A percentile compares a stretch with the other conserved stretches of the same genome.
Evolutionary conservation across 495 filamentous ascomycete species (phyloP).

Genomic region (Penicillium canescens): DNA sequence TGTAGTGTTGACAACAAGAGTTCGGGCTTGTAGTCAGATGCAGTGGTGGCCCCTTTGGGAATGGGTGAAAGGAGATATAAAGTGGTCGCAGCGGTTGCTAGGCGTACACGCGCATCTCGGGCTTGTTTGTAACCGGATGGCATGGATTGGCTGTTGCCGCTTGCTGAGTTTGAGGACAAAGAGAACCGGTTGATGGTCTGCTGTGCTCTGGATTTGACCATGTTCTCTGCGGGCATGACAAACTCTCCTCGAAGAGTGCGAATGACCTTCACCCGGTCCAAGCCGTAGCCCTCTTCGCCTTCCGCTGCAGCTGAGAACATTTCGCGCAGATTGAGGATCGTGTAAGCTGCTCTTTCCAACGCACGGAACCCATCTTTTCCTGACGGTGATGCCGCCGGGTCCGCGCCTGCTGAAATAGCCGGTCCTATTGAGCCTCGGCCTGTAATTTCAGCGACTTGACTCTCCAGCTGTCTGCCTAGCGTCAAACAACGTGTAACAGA

Average conservation of each 20-base stretch:
- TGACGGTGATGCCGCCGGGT: constrained; percentile 21
- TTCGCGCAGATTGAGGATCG: constrained; percentile 68
- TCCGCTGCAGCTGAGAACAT: constrained; percentile 62
- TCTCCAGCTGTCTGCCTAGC: constrained; percentile 83
- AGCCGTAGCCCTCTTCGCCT: constrained; percentile 73
- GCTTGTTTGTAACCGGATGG: constrained; percentile 72
- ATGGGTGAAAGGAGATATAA: constrained; percentile 80
- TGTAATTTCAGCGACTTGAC: constrained; percentile 67
- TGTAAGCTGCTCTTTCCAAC: constrained; percentile 76
- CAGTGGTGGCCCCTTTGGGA: constrained; percentile 21
- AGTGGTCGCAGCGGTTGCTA: constrained; percentile 72
- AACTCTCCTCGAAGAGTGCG: constrained; percentile 66
- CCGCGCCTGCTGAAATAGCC: constrained; percentile 11
- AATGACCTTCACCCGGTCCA: constrained; percentile 70
- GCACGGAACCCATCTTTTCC: constrained; percentile 73
- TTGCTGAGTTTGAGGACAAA: constrained; percentile 58
- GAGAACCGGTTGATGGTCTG: constrained; percentile 84
- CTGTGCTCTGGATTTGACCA: constrained; percentile 67
- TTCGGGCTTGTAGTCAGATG: constrained; percentile 53
- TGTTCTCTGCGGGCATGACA: constrained; percentile 67
- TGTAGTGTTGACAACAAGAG: constrained; percentile 77
- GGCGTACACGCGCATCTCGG: constrained; percentile 72
- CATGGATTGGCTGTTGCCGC: constrained; percentile 26
- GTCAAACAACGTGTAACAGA: constrained; percentile 74
- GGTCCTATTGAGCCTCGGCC: constrained; percentile 35